phyloP scores from a whole-genome alignment of 371 early-diverging fungal species.

The Choanephora cucurbitarum region DNA sequence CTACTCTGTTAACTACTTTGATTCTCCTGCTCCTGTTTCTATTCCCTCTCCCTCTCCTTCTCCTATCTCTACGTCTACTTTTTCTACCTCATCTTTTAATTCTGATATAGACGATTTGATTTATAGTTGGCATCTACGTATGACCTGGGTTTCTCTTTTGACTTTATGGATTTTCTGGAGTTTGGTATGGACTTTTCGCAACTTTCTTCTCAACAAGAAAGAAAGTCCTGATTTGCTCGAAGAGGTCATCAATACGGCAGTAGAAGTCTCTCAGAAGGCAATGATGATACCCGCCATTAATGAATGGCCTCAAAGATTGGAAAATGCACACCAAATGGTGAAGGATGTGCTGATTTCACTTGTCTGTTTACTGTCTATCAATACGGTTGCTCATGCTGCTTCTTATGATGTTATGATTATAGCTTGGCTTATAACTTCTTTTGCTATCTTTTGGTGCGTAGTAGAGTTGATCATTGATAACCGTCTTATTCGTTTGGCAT shows the following conservation, averaged over 20 bases:
- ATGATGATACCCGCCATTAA: conserved; percentile 6
- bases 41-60: too few relatives aligned
- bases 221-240: background rate
- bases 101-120: background rate
- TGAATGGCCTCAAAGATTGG: conserved; percentile 9
- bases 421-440: conserved; percentile 32
- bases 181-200: conserved; percentile 27
- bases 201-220: conserved; percentile 18
- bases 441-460: conserved; percentile 13
- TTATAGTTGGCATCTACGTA: conserved; percentile 37
- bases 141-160: conserved; percentile 37
- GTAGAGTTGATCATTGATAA: conserved; percentile 15
- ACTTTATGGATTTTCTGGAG: conserved; percentile 41
- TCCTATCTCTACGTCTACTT: background rate
- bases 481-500: conserved; percentile 14
- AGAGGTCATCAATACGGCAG: conserved; percentile 4
- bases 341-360: conserved; percentile 22
- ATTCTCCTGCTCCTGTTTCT: too few relatives aligned
- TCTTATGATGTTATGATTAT: conserved; percentile 40
- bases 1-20: too few relatives aligned
- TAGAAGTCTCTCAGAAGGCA: conserved; percentile 17
- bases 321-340: conserved; percentile 20
- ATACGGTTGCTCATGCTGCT: conserved; percentile 41
- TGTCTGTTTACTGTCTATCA: conserved; percentile 33
- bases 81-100: background rate